Conservation (phyloP, 768 basidiomycete genomes). For the Russula lepida region DNA sequence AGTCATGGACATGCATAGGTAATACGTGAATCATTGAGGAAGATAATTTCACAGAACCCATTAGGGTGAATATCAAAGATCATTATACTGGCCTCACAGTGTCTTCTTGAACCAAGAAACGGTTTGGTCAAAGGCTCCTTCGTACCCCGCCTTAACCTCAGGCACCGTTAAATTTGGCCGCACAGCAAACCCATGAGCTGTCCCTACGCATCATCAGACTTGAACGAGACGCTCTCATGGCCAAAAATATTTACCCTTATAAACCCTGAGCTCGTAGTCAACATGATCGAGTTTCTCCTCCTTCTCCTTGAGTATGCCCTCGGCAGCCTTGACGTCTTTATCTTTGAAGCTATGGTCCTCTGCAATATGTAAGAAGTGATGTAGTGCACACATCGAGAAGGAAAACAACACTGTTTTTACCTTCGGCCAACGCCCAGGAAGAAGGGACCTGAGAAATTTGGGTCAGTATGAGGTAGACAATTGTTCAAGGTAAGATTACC, state of each 20-base stretch:
- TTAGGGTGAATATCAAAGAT: neutral
- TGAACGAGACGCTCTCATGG: neutral
- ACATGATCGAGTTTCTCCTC: conserved; percentile 26
- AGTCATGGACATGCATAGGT: neutral
- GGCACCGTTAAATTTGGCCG: conserved; percentile 37
- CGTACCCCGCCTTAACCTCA: conserved; percentile 38
- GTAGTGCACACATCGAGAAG: neutral
- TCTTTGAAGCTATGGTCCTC: conserved; percentile 30
- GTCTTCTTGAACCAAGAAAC: conserved; percentile 38
- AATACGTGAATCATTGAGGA: neutral
- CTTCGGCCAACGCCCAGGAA: conserved; percentile 34
- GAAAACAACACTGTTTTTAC: conserved; percentile 17
- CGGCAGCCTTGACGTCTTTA: conserved; percentile 24
- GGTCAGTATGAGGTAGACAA: conserved; percentile 18
- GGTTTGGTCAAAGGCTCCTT: conserved; percentile 35
- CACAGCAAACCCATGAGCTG: conserved; percentile 41
- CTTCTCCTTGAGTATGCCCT: conserved; percentile 28
- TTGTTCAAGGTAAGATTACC: conserved; percentile 15
- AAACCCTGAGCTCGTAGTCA: conserved; percentile 32
- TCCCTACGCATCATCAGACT: conserved; percentile 29
- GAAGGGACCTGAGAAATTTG: conserved; percentile 6
- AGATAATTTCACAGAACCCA: neutral
- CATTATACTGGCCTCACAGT: conserved; percentile 13
- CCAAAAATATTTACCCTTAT: conserved; percentile 26
- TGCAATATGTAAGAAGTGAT: conserved; percentile 9